Percentiles rank a stretch among this genome's conserved stretches.
phyloP scores from a whole-genome alignment of 495 filamentous ascomycete genomes.

The Aspergillus bertholletiae region DNA sequence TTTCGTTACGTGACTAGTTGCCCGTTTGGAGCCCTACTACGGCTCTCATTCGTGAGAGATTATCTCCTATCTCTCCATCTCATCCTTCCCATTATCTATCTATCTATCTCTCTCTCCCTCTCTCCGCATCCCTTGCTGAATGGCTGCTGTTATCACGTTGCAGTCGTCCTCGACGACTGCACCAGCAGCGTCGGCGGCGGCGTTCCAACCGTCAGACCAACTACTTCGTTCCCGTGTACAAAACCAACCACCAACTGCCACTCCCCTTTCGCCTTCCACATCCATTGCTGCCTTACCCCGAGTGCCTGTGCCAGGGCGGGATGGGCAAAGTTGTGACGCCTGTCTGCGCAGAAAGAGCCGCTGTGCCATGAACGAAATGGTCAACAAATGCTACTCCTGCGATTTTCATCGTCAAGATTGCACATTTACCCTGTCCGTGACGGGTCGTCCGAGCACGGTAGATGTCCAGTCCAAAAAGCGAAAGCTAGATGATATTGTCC shows the following conservation, averaged over 20 bases:
- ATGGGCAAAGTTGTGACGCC: slow-evolving; percentile 66
- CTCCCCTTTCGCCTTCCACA: slow-evolving; percentile 23
- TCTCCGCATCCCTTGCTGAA: slow-evolving; percentile 10
- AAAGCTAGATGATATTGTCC: slow-evolving; percentile 48
- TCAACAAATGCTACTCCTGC: slow-evolving; percentile 52
- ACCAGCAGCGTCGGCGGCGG: slow-evolving; percentile 16
- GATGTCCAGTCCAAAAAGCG: slow-evolving; percentile 72
- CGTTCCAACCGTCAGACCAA: slow-evolving; percentile 26
- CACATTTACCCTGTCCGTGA: slow-evolving; percentile 39
- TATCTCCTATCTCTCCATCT: slow-evolving; percentile 15
- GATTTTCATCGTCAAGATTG: slow-evolving; percentile 53
- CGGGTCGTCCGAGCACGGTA: slow-evolving; percentile 18
- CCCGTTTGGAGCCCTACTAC: not conserved
- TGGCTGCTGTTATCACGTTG: slow-evolving; percentile 46
- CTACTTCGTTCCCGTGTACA: slow-evolving; percentile 25
- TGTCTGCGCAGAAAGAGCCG: slow-evolving; percentile 82
- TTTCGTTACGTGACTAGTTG: slow-evolving; percentile 18
- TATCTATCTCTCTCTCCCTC: slow-evolving; percentile 1
- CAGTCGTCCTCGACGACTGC: slow-evolving; percentile 38
- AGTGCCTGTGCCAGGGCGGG: slow-evolving; percentile 28
- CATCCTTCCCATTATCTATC: slow-evolving; percentile 3
- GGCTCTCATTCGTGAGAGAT: slow-evolving; percentile 1
- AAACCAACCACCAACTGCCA: slow-evolving; percentile 18
- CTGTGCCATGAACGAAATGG: slow-evolving; percentile 75
- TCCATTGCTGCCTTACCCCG: slow-evolving; percentile 22